phyloP scores from a whole-genome alignment of 345 rosid genomes.

The Carallia brachiata region DNA sequence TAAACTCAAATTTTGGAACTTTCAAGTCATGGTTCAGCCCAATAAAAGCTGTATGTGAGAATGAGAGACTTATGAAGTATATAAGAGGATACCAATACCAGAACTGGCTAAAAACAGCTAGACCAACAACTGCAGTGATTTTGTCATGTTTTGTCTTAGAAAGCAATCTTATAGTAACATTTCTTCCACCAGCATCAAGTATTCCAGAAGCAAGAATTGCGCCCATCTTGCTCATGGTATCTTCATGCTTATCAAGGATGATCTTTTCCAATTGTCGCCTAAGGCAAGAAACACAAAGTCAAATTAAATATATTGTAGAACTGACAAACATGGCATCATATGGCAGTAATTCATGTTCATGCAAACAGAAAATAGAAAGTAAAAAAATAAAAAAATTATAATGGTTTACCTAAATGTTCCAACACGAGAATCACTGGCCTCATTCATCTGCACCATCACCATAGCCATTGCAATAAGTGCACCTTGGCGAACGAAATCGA shows the following conservation, averaged over 20 bases:
- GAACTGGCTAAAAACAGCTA: constrained; percentile 96
- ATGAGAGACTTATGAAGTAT: constrained; percentile 82
- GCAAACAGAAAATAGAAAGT: neutral
- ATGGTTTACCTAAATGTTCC: constrained; percentile 76
- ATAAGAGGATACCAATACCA: constrained; percentile 99
- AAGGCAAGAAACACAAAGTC: constrained; percentile 1
- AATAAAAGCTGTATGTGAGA: constrained; percentile 96
- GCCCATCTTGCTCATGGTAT: constrained; percentile 99
- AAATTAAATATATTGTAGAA: neutral
- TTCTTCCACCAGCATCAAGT: constrained; percentile 99
- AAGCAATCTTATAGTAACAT: constrained; percentile 85
- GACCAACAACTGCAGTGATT: constrained; percentile 93
- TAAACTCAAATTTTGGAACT: constrained; percentile 90
- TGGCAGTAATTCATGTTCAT: neutral
- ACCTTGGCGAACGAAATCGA: constrained; percentile 99
- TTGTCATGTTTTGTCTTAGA: constrained; percentile 97
- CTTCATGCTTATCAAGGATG: constrained; percentile 94
- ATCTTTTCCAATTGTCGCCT: constrained; percentile 97
- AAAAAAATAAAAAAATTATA: neutral
- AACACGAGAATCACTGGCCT: constrained; percentile 97
- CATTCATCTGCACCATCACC: constrained; percentile 97
- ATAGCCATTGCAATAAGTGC: constrained; percentile 99
- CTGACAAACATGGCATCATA: neutral
- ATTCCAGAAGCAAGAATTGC: constrained; percentile 97
- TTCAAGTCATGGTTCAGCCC: constrained; percentile 90